These are phyloP conservation scores for Cantharellus cinnabarinus DNA, from an alignment of 768 basidiomycete genomes.

Conservation along the genomic window DNA sequence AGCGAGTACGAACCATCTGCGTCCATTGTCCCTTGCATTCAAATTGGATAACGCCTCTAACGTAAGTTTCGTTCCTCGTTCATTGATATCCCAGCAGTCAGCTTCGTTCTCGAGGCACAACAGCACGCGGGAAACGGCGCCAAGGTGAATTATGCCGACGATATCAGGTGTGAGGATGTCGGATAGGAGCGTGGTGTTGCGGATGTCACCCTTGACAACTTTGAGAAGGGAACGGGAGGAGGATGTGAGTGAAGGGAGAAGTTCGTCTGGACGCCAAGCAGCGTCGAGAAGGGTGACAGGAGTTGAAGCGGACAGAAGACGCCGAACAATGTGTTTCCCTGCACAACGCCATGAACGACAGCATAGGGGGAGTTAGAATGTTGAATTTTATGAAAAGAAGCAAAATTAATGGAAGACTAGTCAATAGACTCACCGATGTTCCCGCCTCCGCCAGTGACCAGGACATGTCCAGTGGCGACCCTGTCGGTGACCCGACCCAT, in stretches of 20 bases:
- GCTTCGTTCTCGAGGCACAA: constrained; percentile 12
- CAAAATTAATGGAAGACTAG: neutral
- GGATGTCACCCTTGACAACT: constrained; percentile 9
- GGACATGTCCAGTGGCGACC: constrained; percentile 3
- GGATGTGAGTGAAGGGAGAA: neutral
- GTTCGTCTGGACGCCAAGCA: constrained; percentile 8
- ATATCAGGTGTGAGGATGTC: constrained; percentile 8
- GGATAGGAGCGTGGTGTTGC: constrained; percentile 5
- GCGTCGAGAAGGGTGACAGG: constrained; percentile 10
- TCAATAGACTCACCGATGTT: constrained; percentile 10
- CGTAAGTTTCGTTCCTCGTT: constrained; percentile 10
- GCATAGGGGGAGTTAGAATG: neutral
- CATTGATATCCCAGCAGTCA: constrained; percentile 13
- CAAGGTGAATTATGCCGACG: constrained; percentile 10
- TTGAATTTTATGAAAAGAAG: neutral
- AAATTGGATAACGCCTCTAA: constrained; percentile 5
- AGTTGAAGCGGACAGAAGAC: constrained; percentile 7
- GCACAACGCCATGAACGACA: neutral
- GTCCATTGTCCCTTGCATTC: constrained; percentile 1
- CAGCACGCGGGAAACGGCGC: constrained; percentile 11
- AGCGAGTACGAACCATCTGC: constrained; percentile 15
- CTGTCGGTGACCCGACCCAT: no score
- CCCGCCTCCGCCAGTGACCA: constrained; percentile 11
- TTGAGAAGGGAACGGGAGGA: constrained; percentile 2
- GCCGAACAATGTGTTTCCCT: constrained; percentile 10